phyloP scores from a whole-genome alignment of 2,329 filamentous ascomycete genomes.

The Aspergillus quadricinctus region DNA sequence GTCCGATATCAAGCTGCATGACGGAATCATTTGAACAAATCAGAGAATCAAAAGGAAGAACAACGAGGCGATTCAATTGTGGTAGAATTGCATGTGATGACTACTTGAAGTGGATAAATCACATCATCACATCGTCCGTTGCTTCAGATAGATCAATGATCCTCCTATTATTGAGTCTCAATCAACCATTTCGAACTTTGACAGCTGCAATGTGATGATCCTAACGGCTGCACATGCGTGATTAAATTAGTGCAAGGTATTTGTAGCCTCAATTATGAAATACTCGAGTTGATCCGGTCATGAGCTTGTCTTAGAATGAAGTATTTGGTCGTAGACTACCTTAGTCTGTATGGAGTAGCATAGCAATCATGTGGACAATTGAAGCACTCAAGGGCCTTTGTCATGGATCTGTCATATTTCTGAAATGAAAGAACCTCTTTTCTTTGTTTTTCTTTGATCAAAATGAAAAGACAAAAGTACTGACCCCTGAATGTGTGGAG shows the following conservation, averaged over 20 bases:
- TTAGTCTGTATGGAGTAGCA: too few relatives aligned
- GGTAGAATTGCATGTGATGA: background rate
- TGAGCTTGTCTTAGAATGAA: too few relatives aligned
- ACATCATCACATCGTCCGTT: conserved; percentile 14
- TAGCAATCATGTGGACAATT: background rate
- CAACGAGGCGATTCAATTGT: background rate
- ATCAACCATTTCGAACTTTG: background rate
- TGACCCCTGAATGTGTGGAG: background rate
- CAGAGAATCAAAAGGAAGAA: background rate
- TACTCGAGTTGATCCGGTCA: background rate
- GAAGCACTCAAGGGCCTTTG: background rate
- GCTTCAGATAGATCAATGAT: conserved; percentile 6
- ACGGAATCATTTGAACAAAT: background rate
- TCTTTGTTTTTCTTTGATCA: background rate
- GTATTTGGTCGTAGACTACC: too few relatives aligned
- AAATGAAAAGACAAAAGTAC: background rate
- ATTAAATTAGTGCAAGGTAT: background rate
- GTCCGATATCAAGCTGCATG: background rate
- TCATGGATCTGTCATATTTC: background rate
- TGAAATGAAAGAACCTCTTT: too few relatives aligned
- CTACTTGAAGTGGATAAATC: conserved; percentile 2
- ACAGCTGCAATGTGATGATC: background rate
- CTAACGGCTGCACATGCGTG: background rate
- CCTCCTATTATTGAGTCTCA: background rate
- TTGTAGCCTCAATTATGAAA: background rate